Base-by-base conservation (phyloP, 1,284 basidiomycete genomes). In the Heliocybe sulcata region DNA sequence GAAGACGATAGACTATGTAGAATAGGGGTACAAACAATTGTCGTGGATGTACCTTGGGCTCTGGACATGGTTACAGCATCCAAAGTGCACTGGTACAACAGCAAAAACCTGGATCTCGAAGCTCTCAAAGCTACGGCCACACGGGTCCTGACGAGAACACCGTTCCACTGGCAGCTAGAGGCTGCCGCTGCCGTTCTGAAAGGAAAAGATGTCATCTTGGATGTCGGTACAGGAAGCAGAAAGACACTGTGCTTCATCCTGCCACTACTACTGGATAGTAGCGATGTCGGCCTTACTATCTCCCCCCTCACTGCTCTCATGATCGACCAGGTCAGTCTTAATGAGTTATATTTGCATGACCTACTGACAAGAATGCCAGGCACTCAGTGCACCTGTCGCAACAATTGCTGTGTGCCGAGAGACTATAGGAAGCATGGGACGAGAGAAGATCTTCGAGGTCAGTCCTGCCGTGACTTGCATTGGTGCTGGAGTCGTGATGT, bases 221-320 rank as follows among this genome's bases (percentile, higher is more conserved):
- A 54, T 42, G 54, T 53, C 29, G 54, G 56, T 2, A 57, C 56
- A 19, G 56, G 56, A 4, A 29, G 19, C 14, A 54, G 56, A 14
- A 57, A 57, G 48, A 56, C 56, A 2, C 19, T 57, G 8, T 52
- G 48, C 20, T 57, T 57, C 49, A 6, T 3, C 16, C 22, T 57
- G n/a, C 56, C 56, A 3, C 49, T 57, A 8, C 31, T 57, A 4
- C 23, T 27, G 12, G 19, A 52, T 16, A 35, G 12, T 3, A 19
- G 38, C 2, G 48, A 50, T n/a, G 56, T 53, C 9, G 14, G 47
- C 19, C 25, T 57, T 6, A 42, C 35, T 3, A 27, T 57, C 27
- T 33, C 55, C 10, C 47, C 55, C 19, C 53, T 57, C 14, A 29
- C 51, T 2, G 50, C 54, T 12, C 26, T 55, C 2, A 54, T 54